A percentile compares a stretch with the other conserved stretches of the same genome.
Conservation (phyloP, 108 stramenopile species). For the Skeletonema marinoi region DNA sequence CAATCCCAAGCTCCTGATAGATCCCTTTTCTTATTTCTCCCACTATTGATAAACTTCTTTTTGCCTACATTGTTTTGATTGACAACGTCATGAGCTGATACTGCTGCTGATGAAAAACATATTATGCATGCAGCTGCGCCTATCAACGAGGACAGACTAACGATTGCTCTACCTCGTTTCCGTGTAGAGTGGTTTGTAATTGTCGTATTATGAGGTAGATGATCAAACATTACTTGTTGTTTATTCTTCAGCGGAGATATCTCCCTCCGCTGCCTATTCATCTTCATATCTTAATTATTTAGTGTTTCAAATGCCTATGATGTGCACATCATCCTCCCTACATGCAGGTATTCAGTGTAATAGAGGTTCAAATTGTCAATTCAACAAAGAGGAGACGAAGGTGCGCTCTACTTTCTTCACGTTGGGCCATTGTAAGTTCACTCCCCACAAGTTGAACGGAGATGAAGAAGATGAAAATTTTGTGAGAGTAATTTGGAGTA, state of each 20-base stretch:
- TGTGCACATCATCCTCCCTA: background rate
- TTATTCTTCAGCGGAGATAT: background rate
- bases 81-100: background rate
- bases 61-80: background rate
- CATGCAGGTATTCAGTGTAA: background rate
- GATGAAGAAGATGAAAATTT: background rate
- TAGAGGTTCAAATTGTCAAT: background rate
- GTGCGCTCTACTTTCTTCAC: background rate
- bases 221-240: background rate
- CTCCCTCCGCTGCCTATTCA: background rate
- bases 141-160: background rate
- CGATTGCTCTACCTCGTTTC: background rate
- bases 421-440: background rate
- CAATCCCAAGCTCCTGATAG: conserved; percentile 1
- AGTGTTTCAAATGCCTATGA: background rate
- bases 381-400: background rate
- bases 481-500: background rate
- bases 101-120: background rate
- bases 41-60: background rate
- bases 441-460: background rate
- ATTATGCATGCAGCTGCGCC: background rate
- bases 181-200: background rate
- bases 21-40: background rate
- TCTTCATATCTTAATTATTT: background rate
- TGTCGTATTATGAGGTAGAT: background rate